A percentile compares a stretch with the other conserved stretches of the same genome.
Evolutionary conservation across 129 eudicot genomes (phyloP).

Genomic region (Calendula officinalis): DNA sequence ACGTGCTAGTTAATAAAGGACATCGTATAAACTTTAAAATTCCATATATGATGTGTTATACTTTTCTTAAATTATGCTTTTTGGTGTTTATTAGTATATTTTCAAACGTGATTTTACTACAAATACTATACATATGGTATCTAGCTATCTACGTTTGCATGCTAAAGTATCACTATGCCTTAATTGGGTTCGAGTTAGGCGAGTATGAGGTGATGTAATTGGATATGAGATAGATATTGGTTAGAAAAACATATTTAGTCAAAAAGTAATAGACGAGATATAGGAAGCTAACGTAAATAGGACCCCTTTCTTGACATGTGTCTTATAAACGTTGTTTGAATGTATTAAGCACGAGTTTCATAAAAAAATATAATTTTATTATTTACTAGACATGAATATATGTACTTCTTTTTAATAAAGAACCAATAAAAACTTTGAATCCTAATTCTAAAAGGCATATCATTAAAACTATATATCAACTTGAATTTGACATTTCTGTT

Average conservation of each 20-base stretch:
- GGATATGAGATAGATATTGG: background rate
- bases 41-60: background rate
- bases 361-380: too few relatives aligned
- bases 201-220: conserved; percentile 14
- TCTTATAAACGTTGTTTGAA: background rate
- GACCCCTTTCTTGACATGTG: background rate
- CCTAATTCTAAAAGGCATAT: too few relatives aligned
- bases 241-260: background rate
- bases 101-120: conserved; percentile 18
- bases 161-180: conserved; percentile 8
- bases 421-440: too few relatives aligned
- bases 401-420: too few relatives aligned
- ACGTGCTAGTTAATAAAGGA: conserved; percentile 3
- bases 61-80: conserved; percentile 14
- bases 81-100: background rate
- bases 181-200: conserved; percentile 22
- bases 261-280: background rate
- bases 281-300: background rate
- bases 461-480: too few relatives aligned
- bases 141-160: conserved; percentile 9
- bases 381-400: too few relatives aligned
- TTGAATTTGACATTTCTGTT: too few relatives aligned
- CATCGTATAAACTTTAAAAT: background rate
- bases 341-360: too few relatives aligned
- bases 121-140: background rate